Conservation (phyloP, 164 flowering plant genomes). For the Tetrastigma voinierianum region DNA sequence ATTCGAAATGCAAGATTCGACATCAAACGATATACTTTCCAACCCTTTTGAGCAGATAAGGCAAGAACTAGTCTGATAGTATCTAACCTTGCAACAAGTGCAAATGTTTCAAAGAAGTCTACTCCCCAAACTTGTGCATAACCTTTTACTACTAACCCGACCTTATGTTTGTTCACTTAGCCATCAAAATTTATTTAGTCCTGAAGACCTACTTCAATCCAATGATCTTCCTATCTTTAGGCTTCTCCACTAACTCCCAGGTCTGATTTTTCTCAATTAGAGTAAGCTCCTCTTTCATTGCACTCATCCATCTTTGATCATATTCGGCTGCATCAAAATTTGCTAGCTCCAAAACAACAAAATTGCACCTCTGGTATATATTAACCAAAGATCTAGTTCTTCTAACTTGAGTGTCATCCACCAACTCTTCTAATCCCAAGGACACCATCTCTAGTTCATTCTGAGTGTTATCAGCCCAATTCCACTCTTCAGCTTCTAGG, state of each 20-base stretch:
- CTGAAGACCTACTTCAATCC: conserved; percentile 2
- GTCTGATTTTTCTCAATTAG: not conserved
- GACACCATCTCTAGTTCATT: too few species aligned
- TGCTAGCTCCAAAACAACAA: not conserved
- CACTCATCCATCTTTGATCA: not conserved
- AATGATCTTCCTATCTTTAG: not conserved
- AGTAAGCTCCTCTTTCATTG: too few species aligned
- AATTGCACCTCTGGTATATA: not conserved
- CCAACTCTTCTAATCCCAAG: not conserved
- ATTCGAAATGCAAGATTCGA: not conserved
- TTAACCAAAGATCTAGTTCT: not conserved
- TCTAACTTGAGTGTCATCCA: not conserved
- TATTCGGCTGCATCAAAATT: not conserved
- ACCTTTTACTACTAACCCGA: too few species aligned
- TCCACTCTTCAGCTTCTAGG: too few species aligned
- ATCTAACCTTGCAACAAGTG: too few species aligned
- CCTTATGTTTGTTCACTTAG: not conserved
- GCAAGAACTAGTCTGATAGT: not conserved
- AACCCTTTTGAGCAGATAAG: not conserved
- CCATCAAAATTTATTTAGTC: not conserved
- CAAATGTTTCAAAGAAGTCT: too few species aligned
- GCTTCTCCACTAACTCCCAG: too few species aligned
- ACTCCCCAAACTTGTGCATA: too few species aligned
- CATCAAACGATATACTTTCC: not conserved
- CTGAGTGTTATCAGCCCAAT: too few species aligned